Conservation (phyloP, 495 filamentous ascomycete genomes). For the Aspergillus hancockii region DNA sequence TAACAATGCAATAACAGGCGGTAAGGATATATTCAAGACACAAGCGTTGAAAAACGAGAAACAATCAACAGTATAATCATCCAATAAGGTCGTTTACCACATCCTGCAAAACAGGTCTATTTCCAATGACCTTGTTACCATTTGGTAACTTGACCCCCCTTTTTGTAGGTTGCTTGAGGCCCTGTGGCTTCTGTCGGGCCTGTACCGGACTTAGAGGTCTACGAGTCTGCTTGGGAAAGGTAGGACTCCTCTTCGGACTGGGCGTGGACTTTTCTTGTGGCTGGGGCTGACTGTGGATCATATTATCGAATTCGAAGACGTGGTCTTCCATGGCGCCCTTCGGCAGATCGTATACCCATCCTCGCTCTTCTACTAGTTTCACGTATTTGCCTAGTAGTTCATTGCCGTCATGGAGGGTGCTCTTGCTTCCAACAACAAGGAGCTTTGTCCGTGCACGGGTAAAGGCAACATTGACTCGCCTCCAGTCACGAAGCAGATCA, state of each 20-base stretch:
- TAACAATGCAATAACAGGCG: background rate
- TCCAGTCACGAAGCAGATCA: slow-evolving; percentile 87
- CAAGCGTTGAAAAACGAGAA: slow-evolving; percentile 12
- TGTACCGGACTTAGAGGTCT: slow-evolving; percentile 43
- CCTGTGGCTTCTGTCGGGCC: slow-evolving; percentile 21
- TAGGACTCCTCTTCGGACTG: slow-evolving; percentile 25
- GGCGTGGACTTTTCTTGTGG: slow-evolving; percentile 15
- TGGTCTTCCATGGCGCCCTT: slow-evolving; percentile 65
- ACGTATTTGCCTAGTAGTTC: slow-evolving; percentile 78
- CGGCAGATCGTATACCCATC: slow-evolving; percentile 76
- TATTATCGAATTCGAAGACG: slow-evolving; percentile 50
- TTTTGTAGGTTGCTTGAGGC: slow-evolving; percentile 39
- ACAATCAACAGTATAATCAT: slow-evolving; percentile 17
- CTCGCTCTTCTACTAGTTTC: slow-evolving; percentile 66
- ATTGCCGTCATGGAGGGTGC: slow-evolving; percentile 69
- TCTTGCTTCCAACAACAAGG: slow-evolving; percentile 77
- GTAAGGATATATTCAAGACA: slow-evolving; percentile 15
- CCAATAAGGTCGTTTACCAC: slow-evolving; percentile 53
- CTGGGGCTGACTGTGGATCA: slow-evolving; percentile 20
- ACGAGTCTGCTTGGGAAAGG: slow-evolving; percentile 22
- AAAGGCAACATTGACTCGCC: slow-evolving; percentile 92
- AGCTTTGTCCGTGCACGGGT: slow-evolving; percentile 90
- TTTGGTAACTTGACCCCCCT: slow-evolving; percentile 38
- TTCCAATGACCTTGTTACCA: slow-evolving; percentile 37
- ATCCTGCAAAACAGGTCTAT: slow-evolving; percentile 54